Percentiles rank a stretch among this genome's conserved stretches.
Conservation (phyloP, 257 asterid species). For the Anisodus tanguticus region DNA sequence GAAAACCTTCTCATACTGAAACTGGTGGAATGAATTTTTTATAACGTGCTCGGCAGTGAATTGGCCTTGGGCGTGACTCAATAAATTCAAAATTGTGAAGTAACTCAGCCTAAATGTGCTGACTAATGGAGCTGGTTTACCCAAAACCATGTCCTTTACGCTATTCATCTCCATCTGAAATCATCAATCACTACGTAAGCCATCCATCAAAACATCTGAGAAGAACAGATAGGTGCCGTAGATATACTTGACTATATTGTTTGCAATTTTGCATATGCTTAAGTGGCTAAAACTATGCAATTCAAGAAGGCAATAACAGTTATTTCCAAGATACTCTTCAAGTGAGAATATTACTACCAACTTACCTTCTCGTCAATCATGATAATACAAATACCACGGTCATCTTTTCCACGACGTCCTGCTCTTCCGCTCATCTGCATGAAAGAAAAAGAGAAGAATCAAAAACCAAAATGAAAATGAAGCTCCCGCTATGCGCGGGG, state of each 20-base stretch:
- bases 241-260: neutral
- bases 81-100: constrained; percentile 86
- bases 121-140: constrained; percentile 97
- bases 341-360: constrained; percentile 1
- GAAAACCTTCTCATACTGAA: constrained; percentile 91
- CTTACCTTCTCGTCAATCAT: constrained; percentile 92
- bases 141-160: constrained; percentile 95
- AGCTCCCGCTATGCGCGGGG: no score
- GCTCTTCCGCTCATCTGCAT: constrained; percentile 99
- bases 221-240: neutral
- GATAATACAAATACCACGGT: constrained; percentile 87
- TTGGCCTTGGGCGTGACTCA: constrained; percentile 99
- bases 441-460: constrained; percentile 33
- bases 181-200: constrained; percentile 2
- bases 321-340: constrained; percentile 6
- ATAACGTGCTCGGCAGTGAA: constrained; percentile 98
- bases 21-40: constrained; percentile 89
- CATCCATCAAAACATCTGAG: no score
- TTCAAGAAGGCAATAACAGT: constrained; percentile 22
- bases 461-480: neutral
- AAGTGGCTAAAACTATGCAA: neutral
- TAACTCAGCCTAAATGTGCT: constrained; percentile 98
- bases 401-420: constrained; percentile 99
- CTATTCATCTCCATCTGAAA: constrained; percentile 93
- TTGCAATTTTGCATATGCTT: neutral